Evolutionary conservation across 495 filamentous ascomycete species (phyloP), one percentile per base, ranked within the genome.

Genomic region (Xylaria sp.): DNA sequence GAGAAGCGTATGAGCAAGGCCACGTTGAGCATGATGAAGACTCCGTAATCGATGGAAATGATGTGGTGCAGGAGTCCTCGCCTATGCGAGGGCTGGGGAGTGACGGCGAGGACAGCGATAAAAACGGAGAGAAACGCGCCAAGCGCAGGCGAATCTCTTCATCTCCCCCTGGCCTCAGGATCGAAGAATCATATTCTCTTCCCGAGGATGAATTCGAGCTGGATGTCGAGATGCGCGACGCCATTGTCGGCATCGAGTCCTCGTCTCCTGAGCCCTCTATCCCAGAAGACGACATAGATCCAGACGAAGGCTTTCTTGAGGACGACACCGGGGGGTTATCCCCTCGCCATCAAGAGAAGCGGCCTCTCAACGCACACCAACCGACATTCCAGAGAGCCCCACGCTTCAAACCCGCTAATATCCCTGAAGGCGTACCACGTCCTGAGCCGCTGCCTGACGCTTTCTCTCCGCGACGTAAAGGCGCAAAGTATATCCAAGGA

Each of bases 391-490:
- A 77, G 50, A 74, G 74, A 61, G 77, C 79, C 1, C 83, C 82
- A 21, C 80, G 80, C 50, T 85, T 85, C 77, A 85, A 81, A 33
- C 73, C 75, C n/a, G 26, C 73, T 7, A 78, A 82, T 19, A 40
- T 63, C 0, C 71, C 74, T 0, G 77, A 80, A 19, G 70, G 68
- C 8, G 61, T 66, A 0, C 40, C 41, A n/a, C 61, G 17, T 53
- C 55, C 59, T 44, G 73, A 76, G 26, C 73, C 75, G 2, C 66
- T 72, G 24, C 74, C 80, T 0, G 82, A 84, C 24, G 77, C 77
- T 53, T 84, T 85, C 71, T 85, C 84, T 5, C 84, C 84, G 2
- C 80, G 77, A 40, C 77, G 82, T 5, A 74, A 76, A 12, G 77
- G 77, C 21, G 75, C 72, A 5, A 81, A 78, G 72, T 85, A 85